Percentiles rank a stretch among this genome's conserved stretches.
These are phyloP conservation scores for Euphorbia tirucalli DNA, from an alignment of 345 rosid genomes.

Conservation along the genomic window DNA sequence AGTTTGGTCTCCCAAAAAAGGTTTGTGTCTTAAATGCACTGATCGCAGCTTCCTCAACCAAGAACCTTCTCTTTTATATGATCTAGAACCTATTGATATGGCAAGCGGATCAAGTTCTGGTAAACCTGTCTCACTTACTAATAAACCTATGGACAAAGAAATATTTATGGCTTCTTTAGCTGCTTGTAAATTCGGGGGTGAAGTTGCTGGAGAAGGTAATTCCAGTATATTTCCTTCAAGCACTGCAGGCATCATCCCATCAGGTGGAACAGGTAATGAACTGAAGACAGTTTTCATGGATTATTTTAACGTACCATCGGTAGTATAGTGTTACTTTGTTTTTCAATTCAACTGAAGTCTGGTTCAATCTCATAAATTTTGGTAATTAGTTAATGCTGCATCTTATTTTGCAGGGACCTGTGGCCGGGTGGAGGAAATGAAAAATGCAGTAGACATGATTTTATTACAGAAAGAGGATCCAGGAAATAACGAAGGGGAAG, in stretches of 20 bases:
- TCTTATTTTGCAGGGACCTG: slow-evolving; percentile 33
- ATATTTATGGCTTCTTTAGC: slow-evolving; percentile 9
- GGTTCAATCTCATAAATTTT: neutral
- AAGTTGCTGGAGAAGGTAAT: slow-evolving; percentile 23
- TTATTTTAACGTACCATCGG: slow-evolving; percentile 21
- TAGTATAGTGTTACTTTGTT: neutral
- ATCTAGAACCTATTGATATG: slow-evolving; percentile 38
- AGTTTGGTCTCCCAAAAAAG: slow-evolving; percentile 89
- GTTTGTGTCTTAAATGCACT: slow-evolving; percentile 70
- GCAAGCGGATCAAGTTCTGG: slow-evolving; percentile 24
- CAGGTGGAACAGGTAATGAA: slow-evolving; percentile 25
- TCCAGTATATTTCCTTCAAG: slow-evolving; percentile 21
- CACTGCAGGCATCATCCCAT: slow-evolving; percentile 25
- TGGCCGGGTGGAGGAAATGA: slow-evolving; percentile 24
- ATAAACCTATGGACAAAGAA: slow-evolving; percentile 25
- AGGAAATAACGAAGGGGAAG: slow-evolving; percentile 8
- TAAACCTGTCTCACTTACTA: slow-evolving; percentile 24
- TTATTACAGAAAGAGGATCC: slow-evolving; percentile 21
- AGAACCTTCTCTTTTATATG: slow-evolving; percentile 40
- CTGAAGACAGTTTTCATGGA: slow-evolving; percentile 27
- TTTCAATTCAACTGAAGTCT: neutral
- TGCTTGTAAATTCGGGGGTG: slow-evolving; percentile 13
- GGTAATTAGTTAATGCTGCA: slow-evolving; percentile 1
- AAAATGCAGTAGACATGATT: slow-evolving; percentile 12
- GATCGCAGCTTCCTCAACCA: slow-evolving; percentile 51